A percentile compares a stretch with the other conserved stretches of the same genome.
phyloP scores from a whole-genome alignment of 192 early-diverging fungal genomes.

The Coemansia sp. region DNA sequence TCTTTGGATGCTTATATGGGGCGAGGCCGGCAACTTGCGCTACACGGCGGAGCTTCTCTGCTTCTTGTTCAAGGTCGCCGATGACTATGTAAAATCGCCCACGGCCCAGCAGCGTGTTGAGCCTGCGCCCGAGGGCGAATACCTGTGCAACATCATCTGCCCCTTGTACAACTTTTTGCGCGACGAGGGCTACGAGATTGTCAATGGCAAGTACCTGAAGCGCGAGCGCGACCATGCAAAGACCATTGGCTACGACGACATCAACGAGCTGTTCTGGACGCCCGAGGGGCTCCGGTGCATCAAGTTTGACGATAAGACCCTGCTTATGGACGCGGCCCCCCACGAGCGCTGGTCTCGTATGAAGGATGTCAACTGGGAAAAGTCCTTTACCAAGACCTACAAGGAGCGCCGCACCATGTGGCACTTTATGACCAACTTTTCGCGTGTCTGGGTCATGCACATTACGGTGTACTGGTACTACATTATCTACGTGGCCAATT shows the following conservation, averaged over 20 bases:
- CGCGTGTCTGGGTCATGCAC: slow-evolving; percentile 85
- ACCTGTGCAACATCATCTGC: slow-evolving; percentile 65
- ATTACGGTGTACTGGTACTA: slow-evolving; percentile 77
- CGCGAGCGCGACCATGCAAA: slow-evolving; percentile 74
- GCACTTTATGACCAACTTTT: slow-evolving; percentile 81
- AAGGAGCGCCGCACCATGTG: slow-evolving; percentile 81
- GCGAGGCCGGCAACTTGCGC: slow-evolving; percentile 73
- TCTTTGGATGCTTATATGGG: slow-evolving; percentile 77
- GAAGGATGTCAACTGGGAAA: slow-evolving; percentile 66
- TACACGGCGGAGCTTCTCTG: slow-evolving; percentile 75
- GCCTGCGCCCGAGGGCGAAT: slow-evolving; percentile 66
- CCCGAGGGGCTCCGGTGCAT: slow-evolving; percentile 64
- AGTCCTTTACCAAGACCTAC: slow-evolving; percentile 77
- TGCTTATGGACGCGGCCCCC: slow-evolving; percentile 62
- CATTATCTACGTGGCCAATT: slow-evolving; percentile 69
- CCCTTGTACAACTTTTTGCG: slow-evolving; percentile 75
- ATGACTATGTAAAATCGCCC: slow-evolving; percentile 55
- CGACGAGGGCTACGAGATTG: slow-evolving; percentile 71
- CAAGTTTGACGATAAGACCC: slow-evolving; percentile 57
- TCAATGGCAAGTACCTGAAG: slow-evolving; percentile 69
- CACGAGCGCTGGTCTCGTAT: slow-evolving; percentile 65
- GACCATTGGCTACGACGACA: slow-evolving; percentile 79
- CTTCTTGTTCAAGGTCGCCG: slow-evolving; percentile 75
- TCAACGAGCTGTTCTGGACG: slow-evolving; percentile 84
- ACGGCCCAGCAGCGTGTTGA: slow-evolving; percentile 57